phyloP scores from a whole-genome alignment of 805 yeast genomes.

The Starmerella sirachaensis region DNA sequence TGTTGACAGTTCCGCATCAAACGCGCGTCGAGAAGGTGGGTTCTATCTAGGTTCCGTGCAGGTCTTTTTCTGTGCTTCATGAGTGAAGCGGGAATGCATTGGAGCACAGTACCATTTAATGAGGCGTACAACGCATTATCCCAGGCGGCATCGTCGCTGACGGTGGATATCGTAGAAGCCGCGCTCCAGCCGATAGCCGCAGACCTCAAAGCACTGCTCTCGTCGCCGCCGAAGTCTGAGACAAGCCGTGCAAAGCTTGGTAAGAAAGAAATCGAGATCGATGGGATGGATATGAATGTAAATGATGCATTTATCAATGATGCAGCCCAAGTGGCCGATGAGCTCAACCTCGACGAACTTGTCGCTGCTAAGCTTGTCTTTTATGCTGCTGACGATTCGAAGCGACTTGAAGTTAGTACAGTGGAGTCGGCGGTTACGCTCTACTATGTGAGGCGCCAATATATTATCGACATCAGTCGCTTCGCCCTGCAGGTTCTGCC shows the following conservation, averaged over 20 bases:
- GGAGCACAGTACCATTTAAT: constrained; percentile 27
- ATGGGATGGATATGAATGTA: constrained; percentile 45
- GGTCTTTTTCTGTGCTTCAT: background rate
- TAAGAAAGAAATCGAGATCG: constrained; percentile 36
- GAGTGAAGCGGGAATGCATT: constrained; percentile 22
- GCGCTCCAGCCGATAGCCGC: constrained; percentile 20
- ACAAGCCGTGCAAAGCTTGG: constrained; percentile 26
- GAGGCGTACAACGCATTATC: constrained; percentile 23
- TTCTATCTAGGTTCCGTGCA: too few relatives aligned
- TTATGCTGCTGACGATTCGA: constrained; percentile 33
- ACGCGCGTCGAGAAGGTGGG: too few relatives aligned
- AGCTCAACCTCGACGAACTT: constrained; percentile 64
- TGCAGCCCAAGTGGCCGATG: constrained; percentile 48
- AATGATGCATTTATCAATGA: constrained; percentile 54
- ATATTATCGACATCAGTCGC: constrained; percentile 42
- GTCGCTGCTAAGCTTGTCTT: constrained; percentile 58
- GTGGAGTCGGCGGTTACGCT: constrained; percentile 44
- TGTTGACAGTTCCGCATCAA: too few relatives aligned
- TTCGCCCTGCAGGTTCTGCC: constrained; percentile 14
- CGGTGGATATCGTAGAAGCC: constrained; percentile 5
- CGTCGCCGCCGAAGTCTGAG: constrained; percentile 31
- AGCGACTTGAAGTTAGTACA: constrained; percentile 30
- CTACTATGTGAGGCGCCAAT: constrained; percentile 58
- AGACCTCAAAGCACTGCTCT: constrained; percentile 30
- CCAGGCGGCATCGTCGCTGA: constrained; percentile 4